These are phyloP conservation scores for Polygonum aviculare DNA, from an alignment of 148 eudicot genomes.

Conservation along the genomic window DNA sequence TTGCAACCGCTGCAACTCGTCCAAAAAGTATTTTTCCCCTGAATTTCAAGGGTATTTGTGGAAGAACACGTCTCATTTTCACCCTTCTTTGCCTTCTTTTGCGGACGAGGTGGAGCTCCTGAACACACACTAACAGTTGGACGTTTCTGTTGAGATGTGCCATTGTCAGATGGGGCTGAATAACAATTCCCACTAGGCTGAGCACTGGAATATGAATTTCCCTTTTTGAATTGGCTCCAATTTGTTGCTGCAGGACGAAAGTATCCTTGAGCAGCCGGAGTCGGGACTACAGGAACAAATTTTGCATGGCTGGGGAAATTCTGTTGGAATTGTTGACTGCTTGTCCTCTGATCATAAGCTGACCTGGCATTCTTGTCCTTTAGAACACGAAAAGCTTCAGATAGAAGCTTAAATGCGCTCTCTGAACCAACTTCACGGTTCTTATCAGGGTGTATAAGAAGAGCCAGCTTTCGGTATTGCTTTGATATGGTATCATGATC, in stretches of 20 bases:
- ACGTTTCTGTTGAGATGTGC: conserved; percentile 39
- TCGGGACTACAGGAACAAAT: conserved; percentile 12
- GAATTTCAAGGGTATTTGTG: conserved; percentile 24
- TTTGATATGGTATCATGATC: conserved; percentile 9
- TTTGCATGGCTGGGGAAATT: conserved; percentile 16
- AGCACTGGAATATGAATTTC: not conserved
- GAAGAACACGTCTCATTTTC: conserved; percentile 21
- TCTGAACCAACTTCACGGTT: conserved; percentile 9
- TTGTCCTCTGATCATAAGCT: conserved; percentile 52
- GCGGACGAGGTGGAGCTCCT: conserved; percentile 15
- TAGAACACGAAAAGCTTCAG: conserved; percentile 9
- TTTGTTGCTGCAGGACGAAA: not conserved
- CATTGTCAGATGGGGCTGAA: conserved; percentile 15
- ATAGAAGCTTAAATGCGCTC: conserved; percentile 13
- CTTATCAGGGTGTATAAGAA: conserved; percentile 16
- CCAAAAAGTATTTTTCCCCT: conserved; percentile 70
- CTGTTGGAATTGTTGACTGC: conserved; percentile 26
- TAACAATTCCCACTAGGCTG: not conserved
- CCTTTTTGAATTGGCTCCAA: conserved; percentile 9
- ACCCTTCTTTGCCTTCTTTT: conserved; percentile 34
- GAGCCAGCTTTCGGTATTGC: conserved; percentile 14
- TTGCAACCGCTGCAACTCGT: conserved; percentile 65
- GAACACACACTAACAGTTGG: conserved; percentile 28
- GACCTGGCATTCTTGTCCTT: conserved; percentile 19
- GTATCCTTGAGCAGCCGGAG: not conserved